Conservation (phyloP, 2,329 filamentous ascomycete species). For the Tympanopsis confertula region DNA sequence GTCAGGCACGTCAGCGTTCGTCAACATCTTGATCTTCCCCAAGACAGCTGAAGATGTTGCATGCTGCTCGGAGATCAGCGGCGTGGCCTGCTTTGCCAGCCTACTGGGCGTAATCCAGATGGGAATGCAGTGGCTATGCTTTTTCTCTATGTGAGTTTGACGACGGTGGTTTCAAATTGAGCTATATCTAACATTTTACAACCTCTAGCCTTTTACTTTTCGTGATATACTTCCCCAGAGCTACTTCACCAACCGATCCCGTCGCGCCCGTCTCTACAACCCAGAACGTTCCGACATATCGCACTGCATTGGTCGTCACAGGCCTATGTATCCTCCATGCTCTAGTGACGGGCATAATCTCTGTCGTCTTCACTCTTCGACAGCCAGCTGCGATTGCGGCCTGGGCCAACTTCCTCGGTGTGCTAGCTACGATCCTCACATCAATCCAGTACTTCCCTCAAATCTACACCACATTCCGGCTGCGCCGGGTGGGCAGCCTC, state of each 20-base stretch:
- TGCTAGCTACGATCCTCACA: conserved; percentile 48
- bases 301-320: conserved; percentile 50
- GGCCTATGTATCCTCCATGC: conserved; percentile 45
- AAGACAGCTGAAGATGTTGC: conserved; percentile 49
- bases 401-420: conserved; percentile 60
- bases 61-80: conserved; percentile 52
- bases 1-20: conserved; percentile 53
- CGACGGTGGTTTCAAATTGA: neutral
- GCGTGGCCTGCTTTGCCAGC: conserved; percentile 53
- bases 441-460: conserved; percentile 64
- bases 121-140: conserved; percentile 58
- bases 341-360: conserved; percentile 36
- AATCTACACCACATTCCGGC: conserved; percentile 54
- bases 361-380: conserved; percentile 35
- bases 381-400: conserved; percentile 37
- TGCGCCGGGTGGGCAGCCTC: conserved; percentile 54
- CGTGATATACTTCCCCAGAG: conserved; percentile 55
- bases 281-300: conserved; percentile 29
- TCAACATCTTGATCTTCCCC: conserved; percentile 58
- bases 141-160: conserved; percentile 51
- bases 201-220: conserved; percentile 53
- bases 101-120: conserved; percentile 60
- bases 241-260: conserved; percentile 14
- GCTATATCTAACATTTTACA: too few relatives aligned
- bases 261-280: conserved; percentile 10